Conservation (phyloP, 1,284 basidiomycete genomes). For the Dichomitus squalens region DNA sequence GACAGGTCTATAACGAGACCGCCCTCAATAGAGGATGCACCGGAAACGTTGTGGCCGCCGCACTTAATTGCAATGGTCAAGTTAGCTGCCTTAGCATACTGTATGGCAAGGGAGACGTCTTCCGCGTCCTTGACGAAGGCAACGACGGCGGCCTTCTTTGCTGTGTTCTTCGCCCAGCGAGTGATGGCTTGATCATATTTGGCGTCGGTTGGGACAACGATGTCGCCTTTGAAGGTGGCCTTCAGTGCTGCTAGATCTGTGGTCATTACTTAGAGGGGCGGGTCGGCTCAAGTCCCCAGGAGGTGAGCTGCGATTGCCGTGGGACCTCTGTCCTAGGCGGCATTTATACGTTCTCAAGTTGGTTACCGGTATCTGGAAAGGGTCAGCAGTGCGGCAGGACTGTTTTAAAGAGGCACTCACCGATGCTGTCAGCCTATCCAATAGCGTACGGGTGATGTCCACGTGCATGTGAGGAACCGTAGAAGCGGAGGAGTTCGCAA, state of each 20-base stretch:
- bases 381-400: no score
- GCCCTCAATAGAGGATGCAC: slow-evolving; percentile 36
- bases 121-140: slow-evolving; percentile 33
- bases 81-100: slow-evolving; percentile 30
- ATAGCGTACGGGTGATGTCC: no score
- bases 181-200: slow-evolving; percentile 29
- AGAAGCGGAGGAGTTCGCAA: no score
- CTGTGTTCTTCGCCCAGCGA: slow-evolving; percentile 34
- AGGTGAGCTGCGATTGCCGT: no score
- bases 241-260: slow-evolving; percentile 20
- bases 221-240: slow-evolving; percentile 30
- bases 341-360: no score
- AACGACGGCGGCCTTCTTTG: slow-evolving; percentile 33
- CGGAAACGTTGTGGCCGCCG: slow-evolving; percentile 41
- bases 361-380: no score
- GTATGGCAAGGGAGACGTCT: slow-evolving; percentile 36
- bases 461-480: no score
- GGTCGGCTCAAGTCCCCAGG: no score
- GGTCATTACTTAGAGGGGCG: no score
- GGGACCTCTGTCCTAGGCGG: no score
- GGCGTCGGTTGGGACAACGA: slow-evolving; percentile 24
- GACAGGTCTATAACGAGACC: slow-evolving; percentile 43
- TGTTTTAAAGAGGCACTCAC: no score
- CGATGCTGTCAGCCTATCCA: no score
- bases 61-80: slow-evolving; percentile 37